Evolutionary conservation across 78 protist species (phyloP), one percentile per base, ranked within the genome.

Genomic region (Andalucia godoyi): DNA sequence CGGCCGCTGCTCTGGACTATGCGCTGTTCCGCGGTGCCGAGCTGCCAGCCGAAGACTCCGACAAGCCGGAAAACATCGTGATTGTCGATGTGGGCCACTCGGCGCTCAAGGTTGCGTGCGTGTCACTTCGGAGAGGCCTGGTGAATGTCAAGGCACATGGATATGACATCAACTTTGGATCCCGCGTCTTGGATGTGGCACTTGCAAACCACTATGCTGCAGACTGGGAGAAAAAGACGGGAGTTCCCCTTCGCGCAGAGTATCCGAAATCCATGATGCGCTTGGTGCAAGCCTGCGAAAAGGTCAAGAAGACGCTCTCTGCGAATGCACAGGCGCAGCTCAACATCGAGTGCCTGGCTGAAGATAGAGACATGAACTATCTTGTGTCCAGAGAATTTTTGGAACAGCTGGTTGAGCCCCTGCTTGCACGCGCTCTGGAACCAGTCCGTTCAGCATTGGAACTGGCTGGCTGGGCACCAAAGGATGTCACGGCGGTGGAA

Each of bases 1-100:
- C 95, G 4, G 95, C 97, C 2, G 54, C 70, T 5, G 95, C 96
- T 10, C 80, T 93, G 33, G 65, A 67, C n/a, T 93, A 79, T 63
- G 96, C 95, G 37, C 74, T 91, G 77, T 84, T 76, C 83, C 74
- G 9, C 7, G 27, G 76, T 68, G 57, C 70, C 15, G 79, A 70
- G 15, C 78, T 88, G 37, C 81, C 81, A 2, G 69, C 54, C n/a
- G 37, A 3, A 23, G 70, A 27, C 8, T 47, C 81, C 49, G 91
- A 79, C 39, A 60, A 72, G 40, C 72, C 91, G 45, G 39, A 57
- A 29, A 13, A 57, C 57, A 83, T 85, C n/a, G 50, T 72, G 40
- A 76, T 93, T 53, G 55, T 79, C 50, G 98, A 93, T 65, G 27
- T 88, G 38, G 98, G 98, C 52, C 80, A 88, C 59, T 1, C 59